Conservation (phyloP, 768 basidiomycete species). For the Termitomyces sp. region DNA sequence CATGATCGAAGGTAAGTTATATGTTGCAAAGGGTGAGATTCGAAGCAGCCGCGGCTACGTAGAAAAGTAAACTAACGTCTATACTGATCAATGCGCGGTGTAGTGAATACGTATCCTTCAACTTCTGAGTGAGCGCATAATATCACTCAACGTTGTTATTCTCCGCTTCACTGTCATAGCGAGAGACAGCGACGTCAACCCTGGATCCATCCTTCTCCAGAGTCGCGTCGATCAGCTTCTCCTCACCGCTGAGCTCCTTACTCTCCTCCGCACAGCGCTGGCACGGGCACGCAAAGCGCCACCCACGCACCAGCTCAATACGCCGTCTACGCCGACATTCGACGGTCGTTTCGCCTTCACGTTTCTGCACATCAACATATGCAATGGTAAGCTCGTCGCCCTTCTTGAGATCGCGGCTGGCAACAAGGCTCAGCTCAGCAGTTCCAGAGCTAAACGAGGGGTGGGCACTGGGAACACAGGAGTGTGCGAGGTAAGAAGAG, state of each 20-base stretch:
- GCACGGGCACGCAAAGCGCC: constrained; percentile 78
- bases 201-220: constrained; percentile 47
- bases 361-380: constrained; percentile 64
- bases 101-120: not conserved
- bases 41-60: not conserved
- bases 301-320: constrained; percentile 72
- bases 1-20: not conserved
- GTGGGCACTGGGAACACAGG: constrained; percentile 63
- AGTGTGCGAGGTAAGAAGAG: constrained; percentile 75
- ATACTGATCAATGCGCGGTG: not conserved
- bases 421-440: constrained; percentile 65
- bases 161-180: constrained; percentile 17
- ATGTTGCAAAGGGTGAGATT: constrained; percentile 1
- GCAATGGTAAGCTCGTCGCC: constrained; percentile 76
- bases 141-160: constrained; percentile 13
- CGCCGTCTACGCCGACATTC: constrained; percentile 64
- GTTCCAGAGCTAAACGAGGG: constrained; percentile 65
- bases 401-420: constrained; percentile 58
- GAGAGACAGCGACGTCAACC: constrained; percentile 29
- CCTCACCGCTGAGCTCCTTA: constrained; percentile 26
- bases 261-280: constrained; percentile 57
- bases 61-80: not conserved
- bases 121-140: not conserved
- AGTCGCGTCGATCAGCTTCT: constrained; percentile 24
- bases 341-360: constrained; percentile 41